Conservation (phyloP, 352 stramenopile species). For the Phytophthora foliorum region DNA sequence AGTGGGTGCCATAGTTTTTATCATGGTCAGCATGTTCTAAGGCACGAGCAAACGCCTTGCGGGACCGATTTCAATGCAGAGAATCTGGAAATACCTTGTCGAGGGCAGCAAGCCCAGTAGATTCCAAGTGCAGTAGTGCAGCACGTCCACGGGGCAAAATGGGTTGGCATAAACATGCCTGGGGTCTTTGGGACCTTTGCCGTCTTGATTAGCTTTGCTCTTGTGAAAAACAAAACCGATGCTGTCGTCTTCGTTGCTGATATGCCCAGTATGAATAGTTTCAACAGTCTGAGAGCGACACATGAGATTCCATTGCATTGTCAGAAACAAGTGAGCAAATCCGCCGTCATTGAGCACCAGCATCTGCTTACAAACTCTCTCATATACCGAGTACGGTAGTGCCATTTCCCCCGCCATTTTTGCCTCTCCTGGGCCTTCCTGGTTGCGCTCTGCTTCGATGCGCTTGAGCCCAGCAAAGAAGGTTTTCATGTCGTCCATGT, state of each 20-base stretch:
- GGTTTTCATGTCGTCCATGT: not conserved
- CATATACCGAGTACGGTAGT: not conserved
- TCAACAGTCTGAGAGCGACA: not conserved
- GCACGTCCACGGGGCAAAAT: slow-evolving; percentile 7
- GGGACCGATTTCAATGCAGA: slow-evolving; percentile 13
- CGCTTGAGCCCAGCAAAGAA: not conserved
- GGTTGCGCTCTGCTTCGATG: not conserved
- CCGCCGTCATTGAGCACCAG: not conserved
- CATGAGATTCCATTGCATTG: not conserved
- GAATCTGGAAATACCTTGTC: slow-evolving; percentile 6
- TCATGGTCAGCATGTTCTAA: not conserved
- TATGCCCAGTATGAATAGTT: not conserved
- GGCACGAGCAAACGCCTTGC: slow-evolving; percentile 1
- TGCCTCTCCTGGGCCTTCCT: not conserved
- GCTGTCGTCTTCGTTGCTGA: not conserved
- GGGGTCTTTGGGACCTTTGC: not conserved
- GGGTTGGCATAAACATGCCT: slow-evolving; percentile 1
- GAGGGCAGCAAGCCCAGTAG: slow-evolving; percentile 5
- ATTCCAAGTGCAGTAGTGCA: slow-evolving; percentile 9
- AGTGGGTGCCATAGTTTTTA: slow-evolving; percentile 15
- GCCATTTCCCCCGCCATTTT: not conserved
- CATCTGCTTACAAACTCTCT: not conserved
- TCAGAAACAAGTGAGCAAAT: not conserved
- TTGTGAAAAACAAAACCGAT: not conserved
- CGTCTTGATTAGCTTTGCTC: not conserved